These are phyloP conservation scores for Euphrasia arctica DNA, from an alignment of 305 asterid genomes.

Conservation along the genomic window DNA sequence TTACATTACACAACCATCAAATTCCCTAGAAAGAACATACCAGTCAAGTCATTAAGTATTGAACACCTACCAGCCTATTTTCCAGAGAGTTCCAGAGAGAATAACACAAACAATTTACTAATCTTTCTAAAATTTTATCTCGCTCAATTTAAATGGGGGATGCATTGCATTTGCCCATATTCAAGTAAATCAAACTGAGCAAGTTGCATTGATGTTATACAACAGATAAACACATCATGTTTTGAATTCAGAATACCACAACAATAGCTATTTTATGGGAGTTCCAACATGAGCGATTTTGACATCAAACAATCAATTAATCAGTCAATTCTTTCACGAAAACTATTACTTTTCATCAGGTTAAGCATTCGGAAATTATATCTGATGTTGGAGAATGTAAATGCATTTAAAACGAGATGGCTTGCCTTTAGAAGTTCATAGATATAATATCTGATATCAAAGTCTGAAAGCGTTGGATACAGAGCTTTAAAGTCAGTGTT, in stretches of 20 bases:
- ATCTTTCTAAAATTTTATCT: background rate
- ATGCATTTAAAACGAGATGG: constrained; percentile 13
- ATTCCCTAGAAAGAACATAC: constrained; percentile 16
- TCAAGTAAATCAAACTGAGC: background rate
- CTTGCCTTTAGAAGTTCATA: constrained; percentile 81
- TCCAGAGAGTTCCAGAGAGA: background rate
- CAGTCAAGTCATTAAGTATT: background rate
- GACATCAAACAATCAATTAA: background rate
- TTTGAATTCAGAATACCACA: background rate
- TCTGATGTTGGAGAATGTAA: background rate
- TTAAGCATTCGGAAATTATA: constrained; percentile 1
- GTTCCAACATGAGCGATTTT: background rate
- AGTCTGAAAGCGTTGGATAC: constrained; percentile 80
- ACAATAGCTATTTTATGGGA: background rate
- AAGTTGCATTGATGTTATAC: background rate
- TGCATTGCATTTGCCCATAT: background rate
- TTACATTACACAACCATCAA: background rate
- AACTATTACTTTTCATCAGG: background rate
- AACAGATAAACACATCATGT: background rate
- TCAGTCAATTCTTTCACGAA: background rate
- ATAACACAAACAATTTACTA: background rate
- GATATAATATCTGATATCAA: constrained; percentile 75
- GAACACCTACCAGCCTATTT: background rate
- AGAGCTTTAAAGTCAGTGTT: constrained; percentile 84
- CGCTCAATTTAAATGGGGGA: background rate